Evolutionary conservation across 495 filamentous ascomycete species (phyloP).

Genomic region (Articulospora tetracladia): DNA sequence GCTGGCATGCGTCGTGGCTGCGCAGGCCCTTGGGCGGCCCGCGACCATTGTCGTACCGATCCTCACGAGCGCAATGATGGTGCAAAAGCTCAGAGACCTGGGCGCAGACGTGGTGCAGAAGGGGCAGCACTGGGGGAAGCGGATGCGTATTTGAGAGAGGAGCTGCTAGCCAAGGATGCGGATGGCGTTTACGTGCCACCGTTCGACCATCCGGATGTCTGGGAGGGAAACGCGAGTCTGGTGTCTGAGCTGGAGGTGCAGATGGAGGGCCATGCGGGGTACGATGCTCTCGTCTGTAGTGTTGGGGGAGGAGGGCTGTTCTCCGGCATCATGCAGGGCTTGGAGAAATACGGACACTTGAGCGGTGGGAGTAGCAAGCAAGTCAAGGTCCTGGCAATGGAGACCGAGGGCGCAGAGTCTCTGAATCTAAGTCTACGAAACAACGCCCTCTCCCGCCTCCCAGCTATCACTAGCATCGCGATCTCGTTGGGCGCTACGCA

Average conservation of each 20-base stretch:
- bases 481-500: constrained; percentile 71
- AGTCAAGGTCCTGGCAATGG: constrained; percentile 63
- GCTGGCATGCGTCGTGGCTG: constrained; percentile 82
- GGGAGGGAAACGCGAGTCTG: constrained; percentile 72
- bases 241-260: constrained; percentile 69
- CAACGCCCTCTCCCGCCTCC: constrained; percentile 60
- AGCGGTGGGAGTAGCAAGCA: constrained; percentile 16
- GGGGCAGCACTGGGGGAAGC: constrained; percentile 75
- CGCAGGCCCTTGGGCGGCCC: constrained; percentile 59
- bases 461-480: constrained; percentile 76
- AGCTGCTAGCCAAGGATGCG: constrained; percentile 46
- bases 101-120: constrained; percentile 54
- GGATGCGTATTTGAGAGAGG: constrained; percentile 63
- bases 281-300: constrained; percentile 62
- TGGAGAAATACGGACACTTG: constrained; percentile 46
- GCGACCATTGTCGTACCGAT: constrained; percentile 80
- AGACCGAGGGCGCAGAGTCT: constrained; percentile 77
- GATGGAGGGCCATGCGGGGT: constrained; percentile 38
- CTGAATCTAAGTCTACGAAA: constrained; percentile 57
- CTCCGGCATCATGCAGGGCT: constrained; percentile 70
- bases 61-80: constrained; percentile 65
- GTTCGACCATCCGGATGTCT: constrained; percentile 83
- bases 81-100: constrained; percentile 56
- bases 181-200: constrained; percentile 82
- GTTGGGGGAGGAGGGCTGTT: constrained; percentile 90